Evolutionary conservation across 257 asterid species (phyloP).

Genomic region (Salvia hispanica): DNA sequence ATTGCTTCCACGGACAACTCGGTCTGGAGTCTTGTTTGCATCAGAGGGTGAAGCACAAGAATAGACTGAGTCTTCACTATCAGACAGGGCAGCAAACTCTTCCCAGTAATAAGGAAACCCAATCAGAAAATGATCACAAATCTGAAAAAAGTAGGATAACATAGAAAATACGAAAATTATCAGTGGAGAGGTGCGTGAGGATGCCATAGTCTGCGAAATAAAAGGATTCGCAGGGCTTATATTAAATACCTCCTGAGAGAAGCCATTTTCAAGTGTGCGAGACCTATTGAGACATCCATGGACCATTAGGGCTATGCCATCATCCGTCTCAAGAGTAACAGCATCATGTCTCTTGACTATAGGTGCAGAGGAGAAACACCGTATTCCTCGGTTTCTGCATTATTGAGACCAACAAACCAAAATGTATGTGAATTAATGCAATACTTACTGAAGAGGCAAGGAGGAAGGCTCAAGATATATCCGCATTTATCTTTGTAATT

Average conservation of each 20-base stretch:
- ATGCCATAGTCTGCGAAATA: not conserved
- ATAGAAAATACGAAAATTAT: not conserved
- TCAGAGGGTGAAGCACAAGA: constrained; percentile 28
- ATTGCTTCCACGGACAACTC: constrained; percentile 28
- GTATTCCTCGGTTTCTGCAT: constrained; percentile 48
- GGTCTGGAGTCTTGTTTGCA: constrained; percentile 27
- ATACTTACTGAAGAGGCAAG: constrained; percentile 13
- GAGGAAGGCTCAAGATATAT: not conserved
- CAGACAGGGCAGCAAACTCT: constrained; percentile 44
- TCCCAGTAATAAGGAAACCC: constrained; percentile 85
- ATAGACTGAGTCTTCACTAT: constrained; percentile 35
- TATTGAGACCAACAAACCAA: constrained; percentile 19
- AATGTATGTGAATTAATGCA: constrained; percentile 1
- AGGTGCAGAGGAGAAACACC: constrained; percentile 59
- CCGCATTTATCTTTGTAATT: not conserved
- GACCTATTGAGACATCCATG: constrained; percentile 55
- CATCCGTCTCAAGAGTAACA: constrained; percentile 58
- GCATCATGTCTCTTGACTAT: constrained; percentile 57
- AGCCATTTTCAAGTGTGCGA: constrained; percentile 61
- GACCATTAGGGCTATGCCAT: constrained; percentile 59
- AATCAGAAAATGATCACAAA: constrained; percentile 51
- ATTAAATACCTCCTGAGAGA: constrained; percentile 54
- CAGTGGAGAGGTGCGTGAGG: not conserved
- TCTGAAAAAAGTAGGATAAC: constrained; percentile 33
- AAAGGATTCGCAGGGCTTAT: not conserved